Evolutionary conservation across 2,329 filamentous ascomycete species (phyloP).

Genomic region (Aureobasidium zeae): DNA sequence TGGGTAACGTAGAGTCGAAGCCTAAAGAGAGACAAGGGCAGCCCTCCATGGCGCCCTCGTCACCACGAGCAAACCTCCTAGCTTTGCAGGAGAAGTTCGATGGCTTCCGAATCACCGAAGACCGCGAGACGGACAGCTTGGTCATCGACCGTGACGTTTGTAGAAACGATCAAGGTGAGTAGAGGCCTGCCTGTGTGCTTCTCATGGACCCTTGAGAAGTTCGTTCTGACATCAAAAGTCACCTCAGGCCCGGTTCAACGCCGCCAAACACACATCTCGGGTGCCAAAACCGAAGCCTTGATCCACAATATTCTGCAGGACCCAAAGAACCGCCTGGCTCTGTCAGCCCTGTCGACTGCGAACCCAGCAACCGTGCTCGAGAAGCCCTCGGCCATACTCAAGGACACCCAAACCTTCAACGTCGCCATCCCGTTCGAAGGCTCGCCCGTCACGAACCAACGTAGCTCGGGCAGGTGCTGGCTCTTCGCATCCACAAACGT

Average conservation of each 20-base stretch:
- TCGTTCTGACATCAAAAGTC: neutral
- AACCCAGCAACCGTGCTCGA: constrained; percentile 58
- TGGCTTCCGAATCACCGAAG: constrained; percentile 24
- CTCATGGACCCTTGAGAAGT: no score
- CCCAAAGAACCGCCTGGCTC: constrained; percentile 57
- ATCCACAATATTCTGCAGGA: constrained; percentile 28
- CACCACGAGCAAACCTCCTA: neutral
- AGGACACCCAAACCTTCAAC: constrained; percentile 75
- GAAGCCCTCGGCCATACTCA: constrained; percentile 52
- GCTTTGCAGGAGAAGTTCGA: constrained; percentile 27
- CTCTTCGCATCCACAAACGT: constrained; percentile 87
- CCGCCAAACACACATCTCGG: constrained; percentile 22
- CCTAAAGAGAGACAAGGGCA: constrained; percentile 5
- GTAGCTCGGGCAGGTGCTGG: constrained; percentile 77
- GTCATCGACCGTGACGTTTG: constrained; percentile 3
- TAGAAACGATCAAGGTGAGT: neutral
- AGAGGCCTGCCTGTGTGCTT: no score
- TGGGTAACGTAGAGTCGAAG: constrained; percentile 12
- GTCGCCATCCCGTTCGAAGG: constrained; percentile 74
- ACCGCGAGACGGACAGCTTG: constrained; percentile 15
- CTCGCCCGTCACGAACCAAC: constrained; percentile 74
- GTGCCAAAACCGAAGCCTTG: constrained; percentile 24
- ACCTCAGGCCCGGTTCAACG: neutral
- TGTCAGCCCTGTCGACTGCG: constrained; percentile 61
- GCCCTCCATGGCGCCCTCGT: neutral